Conservation (phyloP, 495 filamentous ascomycete genomes). For the Cercophora samala region DNA sequence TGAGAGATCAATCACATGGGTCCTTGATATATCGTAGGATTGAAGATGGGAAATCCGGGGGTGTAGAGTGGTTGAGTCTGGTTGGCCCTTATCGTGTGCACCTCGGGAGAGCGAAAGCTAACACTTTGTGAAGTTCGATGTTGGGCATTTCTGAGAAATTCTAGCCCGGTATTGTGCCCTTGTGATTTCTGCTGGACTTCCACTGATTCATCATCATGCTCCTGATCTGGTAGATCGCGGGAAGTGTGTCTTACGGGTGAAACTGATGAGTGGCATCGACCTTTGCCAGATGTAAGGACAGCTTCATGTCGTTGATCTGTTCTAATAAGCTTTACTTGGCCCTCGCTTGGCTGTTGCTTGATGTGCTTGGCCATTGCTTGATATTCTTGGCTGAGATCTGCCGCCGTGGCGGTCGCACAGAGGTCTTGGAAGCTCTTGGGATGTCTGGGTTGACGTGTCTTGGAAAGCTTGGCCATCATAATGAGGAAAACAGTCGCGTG, state of each 20-base stretch:
- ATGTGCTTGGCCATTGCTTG: constrained; percentile 11
- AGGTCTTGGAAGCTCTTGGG: not conserved
- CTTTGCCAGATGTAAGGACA: not conserved
- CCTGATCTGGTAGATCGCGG: too few relatives aligned
- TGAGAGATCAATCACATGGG: not conserved
- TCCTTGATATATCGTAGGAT: not conserved
- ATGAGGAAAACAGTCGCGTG: constrained; percentile 13
- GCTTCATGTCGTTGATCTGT: not conserved
- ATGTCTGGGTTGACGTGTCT: constrained; percentile 1
- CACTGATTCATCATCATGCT: not conserved
- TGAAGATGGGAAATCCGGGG: not conserved
- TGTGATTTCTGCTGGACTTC: not conserved
- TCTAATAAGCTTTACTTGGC: constrained; percentile 8
- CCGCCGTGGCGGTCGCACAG: constrained; percentile 4
- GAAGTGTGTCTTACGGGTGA: not conserved
- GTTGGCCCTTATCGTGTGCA: not conserved
- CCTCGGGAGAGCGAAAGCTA: not conserved
- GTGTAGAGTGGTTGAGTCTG: not conserved
- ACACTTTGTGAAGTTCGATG: not conserved
- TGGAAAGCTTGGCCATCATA: constrained; percentile 17
- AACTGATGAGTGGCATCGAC: not conserved
- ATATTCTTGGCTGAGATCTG: not conserved
- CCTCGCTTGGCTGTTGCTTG: not conserved
- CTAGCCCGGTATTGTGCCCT: too few relatives aligned
- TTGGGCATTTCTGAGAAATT: too few relatives aligned